phyloP scores from a whole-genome alignment of 768 basidiomycete genomes.

The Mycena venus region DNA sequence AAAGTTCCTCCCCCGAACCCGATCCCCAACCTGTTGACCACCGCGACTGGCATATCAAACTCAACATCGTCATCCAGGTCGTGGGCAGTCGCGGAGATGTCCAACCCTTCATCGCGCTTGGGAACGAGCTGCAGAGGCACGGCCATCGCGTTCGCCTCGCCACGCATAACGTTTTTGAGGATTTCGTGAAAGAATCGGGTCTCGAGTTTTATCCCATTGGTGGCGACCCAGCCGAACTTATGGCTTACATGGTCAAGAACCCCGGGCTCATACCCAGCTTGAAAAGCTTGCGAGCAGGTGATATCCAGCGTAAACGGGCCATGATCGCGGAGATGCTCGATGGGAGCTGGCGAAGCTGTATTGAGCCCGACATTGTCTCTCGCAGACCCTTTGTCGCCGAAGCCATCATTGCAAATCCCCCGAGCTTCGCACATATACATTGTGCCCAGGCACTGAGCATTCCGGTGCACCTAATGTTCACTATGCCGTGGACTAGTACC shows the following conservation, averaged over 20 bases:
- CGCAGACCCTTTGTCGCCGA: conserved; percentile 56
- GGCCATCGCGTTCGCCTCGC: conserved; percentile 60
- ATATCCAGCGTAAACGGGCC: conserved; percentile 55
- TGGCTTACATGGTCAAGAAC: conserved; percentile 65
- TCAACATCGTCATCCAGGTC: conserved; percentile 34
- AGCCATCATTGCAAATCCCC: conserved; percentile 64
- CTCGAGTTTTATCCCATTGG: conserved; percentile 60
- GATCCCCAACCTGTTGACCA: neutral
- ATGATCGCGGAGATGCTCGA: conserved; percentile 58
- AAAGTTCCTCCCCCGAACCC: no score
- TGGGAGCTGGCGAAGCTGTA: conserved; percentile 55
- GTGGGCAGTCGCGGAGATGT: conserved; percentile 53
- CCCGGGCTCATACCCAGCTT: conserved; percentile 60
- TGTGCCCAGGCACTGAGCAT: conserved; percentile 60
- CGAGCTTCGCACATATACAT: conserved; percentile 60
- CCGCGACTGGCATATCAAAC: conserved; percentile 20
- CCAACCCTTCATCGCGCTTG: conserved; percentile 61
- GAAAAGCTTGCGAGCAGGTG: conserved; percentile 55
- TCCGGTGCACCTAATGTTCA: conserved; percentile 42
- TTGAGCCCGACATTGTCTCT: conserved; percentile 47
- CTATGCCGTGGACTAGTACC: conserved; percentile 45
- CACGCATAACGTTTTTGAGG: conserved; percentile 57
- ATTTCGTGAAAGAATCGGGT: conserved; percentile 51
- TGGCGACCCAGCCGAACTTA: conserved; percentile 59
- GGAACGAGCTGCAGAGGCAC: conserved; percentile 47